Evolutionary conservation across 2,329 filamentous ascomycete species (phyloP), one percentile per base, ranked within the genome.

Genomic region (Pestalotiopsis sp.): DNA sequence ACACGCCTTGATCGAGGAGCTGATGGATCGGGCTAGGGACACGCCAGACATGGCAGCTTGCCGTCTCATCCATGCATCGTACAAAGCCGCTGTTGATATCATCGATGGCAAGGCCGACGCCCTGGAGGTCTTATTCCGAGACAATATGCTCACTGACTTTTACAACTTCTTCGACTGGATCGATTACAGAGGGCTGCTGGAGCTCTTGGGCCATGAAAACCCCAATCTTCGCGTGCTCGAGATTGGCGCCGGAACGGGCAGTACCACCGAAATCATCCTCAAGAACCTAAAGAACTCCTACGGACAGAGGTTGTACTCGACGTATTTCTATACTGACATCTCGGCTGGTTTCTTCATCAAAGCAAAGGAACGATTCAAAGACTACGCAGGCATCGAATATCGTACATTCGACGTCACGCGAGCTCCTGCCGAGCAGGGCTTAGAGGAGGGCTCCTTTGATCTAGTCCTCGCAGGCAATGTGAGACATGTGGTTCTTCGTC

Each of bases 241-340:
- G 36, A 66, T 68, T 25, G 62, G 67, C 14, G 67, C 67, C 17
- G 62, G 67, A 56, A 68, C 56, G 9, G 67, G 67, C 13, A 49
- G 62, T 20, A 57, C 63, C 23, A 68, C 67, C 11, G 39, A 56
- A 9, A 60, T 17, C 9, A 25, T 66, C n/a, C 65, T 66, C 23
- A 49, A 41, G 31, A 52, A 20, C 3, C 39, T 66, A 3, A 20
- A 45, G n/a, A 12, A 25, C 36, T 41, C 23, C 3, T 59, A 17
- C 12, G 56, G 52, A 23, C 38, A 57, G 12, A 59, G 57, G 11
- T 20, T 45, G 20, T 73, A 69, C 57, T 25, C 36, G 4, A n/a
- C 25, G 25, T 74, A 72, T 62, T 64, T 45, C 20, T 73, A 68
- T 64, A 74, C 73, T 17, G 73, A 74, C 52, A 66, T 74, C 56